Evolutionary conservation across 495 filamentous ascomycete genomes (phyloP), one percentile per base, ranked within the genome.

Genomic region (Bombardia bombarda): DNA sequence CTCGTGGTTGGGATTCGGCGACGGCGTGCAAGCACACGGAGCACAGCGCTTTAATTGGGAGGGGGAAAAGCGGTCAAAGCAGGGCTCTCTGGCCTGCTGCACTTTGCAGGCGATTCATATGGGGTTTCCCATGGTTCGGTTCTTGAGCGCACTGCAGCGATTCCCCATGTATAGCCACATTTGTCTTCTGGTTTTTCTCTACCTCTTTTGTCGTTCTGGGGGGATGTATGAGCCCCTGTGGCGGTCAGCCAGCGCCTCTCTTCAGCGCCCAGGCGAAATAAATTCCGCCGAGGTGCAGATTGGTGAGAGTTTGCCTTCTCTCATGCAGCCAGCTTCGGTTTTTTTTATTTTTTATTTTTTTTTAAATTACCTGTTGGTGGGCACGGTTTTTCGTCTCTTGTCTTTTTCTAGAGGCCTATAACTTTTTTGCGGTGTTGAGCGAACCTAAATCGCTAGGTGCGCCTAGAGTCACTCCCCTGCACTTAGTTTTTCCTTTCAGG

Each of bases 101-200:
- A 32, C 7, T 17, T 22, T 23, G 20, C 40, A 33, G 28, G 30
- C 28, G 28, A 33, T 10, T 42, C 19, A 32, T 8, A 17, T 23
- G 22, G 12, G 6, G 9, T 40, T 4, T 24, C 9, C n/a, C n/a
- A n/a, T n/a, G n/a, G n/a, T n/a, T n/a, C n/a, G n/a, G n/a, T n/a
- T n/a, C n/a, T n/a, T n/a, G n/a, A n/a, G n/a, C n/a, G n/a, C n/a
- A n/a, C n/a, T n/a, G n/a, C n/a, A n/a, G n/a, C n/a, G n/a, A n/a
- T n/a, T n/a, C 38, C 21, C 6, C 37, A 41, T 41, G 37, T 25
- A 40, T 38, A 26, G n/a, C 5, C 13, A 30, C 21, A 6, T 21
- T 21, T 32, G 6, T 44, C 55, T 47, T 35, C 22, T 39, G 24
- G 40, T 40, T 42, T 31, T 41, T 31, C 44, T 42, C 33, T 44